These are phyloP conservation scores for Acanthamoeba castellanii DNA, from an alignment of 208 protist species.

Conservation along the genomic window DNA sequence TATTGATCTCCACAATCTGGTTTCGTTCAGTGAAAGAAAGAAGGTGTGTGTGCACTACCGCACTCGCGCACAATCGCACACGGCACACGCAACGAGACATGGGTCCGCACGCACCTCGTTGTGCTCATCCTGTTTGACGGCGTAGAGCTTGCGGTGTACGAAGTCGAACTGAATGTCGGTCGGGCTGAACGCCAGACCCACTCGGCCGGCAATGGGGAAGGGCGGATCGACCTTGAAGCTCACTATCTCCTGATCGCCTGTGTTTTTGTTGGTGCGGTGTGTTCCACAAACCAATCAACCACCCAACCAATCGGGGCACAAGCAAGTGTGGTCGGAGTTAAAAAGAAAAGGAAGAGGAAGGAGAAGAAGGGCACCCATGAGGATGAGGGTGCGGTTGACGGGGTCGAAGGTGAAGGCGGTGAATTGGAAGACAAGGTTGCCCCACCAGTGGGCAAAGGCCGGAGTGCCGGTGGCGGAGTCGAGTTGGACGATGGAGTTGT, in stretches of 20 bases:
- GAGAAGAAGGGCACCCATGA: neutral
- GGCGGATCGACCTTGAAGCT: conserved; percentile 35
- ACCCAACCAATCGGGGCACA: too few species aligned
- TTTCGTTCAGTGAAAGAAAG: neutral
- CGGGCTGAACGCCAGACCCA: neutral
- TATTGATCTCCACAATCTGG: conserved; percentile 24
- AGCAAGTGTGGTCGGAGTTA: neutral
- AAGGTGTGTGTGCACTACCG: too few species aligned
- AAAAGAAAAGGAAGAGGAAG: too few species aligned
- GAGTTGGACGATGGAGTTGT: conserved; percentile 50
- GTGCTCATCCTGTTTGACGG: conserved; percentile 26
- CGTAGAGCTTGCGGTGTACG: conserved; percentile 45
- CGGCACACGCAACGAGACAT: neutral
- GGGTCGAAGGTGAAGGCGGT: neutral
- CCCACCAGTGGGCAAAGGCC: conserved; percentile 29
- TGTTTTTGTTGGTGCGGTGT: neutral
- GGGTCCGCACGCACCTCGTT: neutral
- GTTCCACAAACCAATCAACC: neutral
- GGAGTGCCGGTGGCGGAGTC: conserved; percentile 5
- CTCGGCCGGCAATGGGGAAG: neutral
- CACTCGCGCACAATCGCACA: too few species aligned
- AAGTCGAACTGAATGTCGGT: conserved; percentile 42
- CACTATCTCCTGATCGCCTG: neutral
- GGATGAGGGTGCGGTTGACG: conserved; percentile 39
- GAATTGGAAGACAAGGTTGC: conserved; percentile 37